Evolutionary conservation across 495 filamentous ascomycete species (phyloP), one percentile per base, ranked within the genome.

Genomic region (Tetracladium marchalianum): DNA sequence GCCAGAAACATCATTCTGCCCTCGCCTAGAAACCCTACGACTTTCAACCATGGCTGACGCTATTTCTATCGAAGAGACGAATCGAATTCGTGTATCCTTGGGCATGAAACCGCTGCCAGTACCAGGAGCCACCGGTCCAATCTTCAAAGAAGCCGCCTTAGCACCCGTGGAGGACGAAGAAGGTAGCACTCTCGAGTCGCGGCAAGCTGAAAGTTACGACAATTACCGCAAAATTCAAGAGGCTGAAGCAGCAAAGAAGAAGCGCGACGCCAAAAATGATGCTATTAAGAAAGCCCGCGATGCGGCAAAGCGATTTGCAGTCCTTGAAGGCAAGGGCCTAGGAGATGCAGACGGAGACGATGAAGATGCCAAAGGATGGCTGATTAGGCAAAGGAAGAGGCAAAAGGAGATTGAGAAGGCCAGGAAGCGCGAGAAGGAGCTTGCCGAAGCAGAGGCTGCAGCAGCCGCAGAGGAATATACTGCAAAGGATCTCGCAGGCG

Each of bases 101-200:
- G 92, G 92, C 49, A 81, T 95, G 68, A 87, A 89, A 57, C 90
- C 89, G 31, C 72, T 98, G 52, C 88, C 88, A 39, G 85, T 93
- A 8, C 84, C 85, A 16, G 82, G 85, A 42, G 62, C 62, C 38
- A 56, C 54, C 16, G 79, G 78, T 35, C 79, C 76, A n/a, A 55
- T 66, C 11, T 84, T 84, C 69, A 81, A 78, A 56, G 69, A 64
- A 18, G 66, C 65, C 35, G 65, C 65, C 35, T 63, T 66, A 16
- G 66, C 66, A 44, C 68, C 70, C 22, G 73, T 69, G 32, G 80
- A 80, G 45, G 82, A 85, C 50, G 80, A 87, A 10, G 67, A 68
- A 10, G 77, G 69, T 16, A 90, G 84, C 67, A 93, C 86, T 1
- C 64, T 92, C 49, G 85, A 93, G 54, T 78, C 81, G 42, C 78